These are phyloP conservation scores for Ophiostoma sp. DNA, from an alignment of 2,329 filamentous ascomycete genomes.

Conservation along the genomic window DNA sequence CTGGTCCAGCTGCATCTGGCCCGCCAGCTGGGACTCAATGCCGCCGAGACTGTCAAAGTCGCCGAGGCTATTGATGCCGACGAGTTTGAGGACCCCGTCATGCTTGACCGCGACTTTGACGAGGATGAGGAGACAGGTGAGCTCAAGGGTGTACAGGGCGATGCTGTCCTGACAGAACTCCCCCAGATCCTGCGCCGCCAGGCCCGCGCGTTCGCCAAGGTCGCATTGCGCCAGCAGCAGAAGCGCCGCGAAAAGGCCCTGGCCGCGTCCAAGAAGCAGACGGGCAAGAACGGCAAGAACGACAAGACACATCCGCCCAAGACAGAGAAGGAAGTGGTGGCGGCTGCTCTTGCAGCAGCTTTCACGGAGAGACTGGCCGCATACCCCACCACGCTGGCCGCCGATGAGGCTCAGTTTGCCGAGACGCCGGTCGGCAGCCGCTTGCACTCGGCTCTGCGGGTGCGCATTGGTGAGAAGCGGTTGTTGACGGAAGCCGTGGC, in stretches of 20 bases:
- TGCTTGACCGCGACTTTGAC: slow-evolving; percentile 59
- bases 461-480: slow-evolving; percentile 41
- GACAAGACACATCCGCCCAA: slow-evolving; percentile 11
- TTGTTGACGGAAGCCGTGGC: slow-evolving; percentile 34
- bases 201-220: slow-evolving; percentile 52
- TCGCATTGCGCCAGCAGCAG: slow-evolving; percentile 44
- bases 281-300: slow-evolving; percentile 26
- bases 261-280: slow-evolving; percentile 34
- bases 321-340: slow-evolving; percentile 39
- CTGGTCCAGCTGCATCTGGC: slow-evolving; percentile 37
- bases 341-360: slow-evolving; percentile 41
- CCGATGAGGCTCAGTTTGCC: slow-evolving; percentile 32
- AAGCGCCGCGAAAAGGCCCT: slow-evolving; percentile 16
- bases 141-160: slow-evolving; percentile 33
- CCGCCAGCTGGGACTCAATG: slow-evolving; percentile 25
- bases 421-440: slow-evolving; percentile 19
- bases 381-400: slow-evolving; percentile 37
- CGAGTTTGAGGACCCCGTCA: slow-evolving; percentile 72
- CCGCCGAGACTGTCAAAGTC: slow-evolving; percentile 42
- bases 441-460: slow-evolving; percentile 37
- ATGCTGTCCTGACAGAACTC: slow-evolving; percentile 42
- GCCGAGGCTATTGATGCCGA: slow-evolving; percentile 57
- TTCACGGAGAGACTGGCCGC: slow-evolving; percentile 33
- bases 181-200: slow-evolving; percentile 55
- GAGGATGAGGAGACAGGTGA: slow-evolving; percentile 54